Conservation (phyloP, 148 eudicot genomes). For the Heliamphora exappendiculata region DNA sequence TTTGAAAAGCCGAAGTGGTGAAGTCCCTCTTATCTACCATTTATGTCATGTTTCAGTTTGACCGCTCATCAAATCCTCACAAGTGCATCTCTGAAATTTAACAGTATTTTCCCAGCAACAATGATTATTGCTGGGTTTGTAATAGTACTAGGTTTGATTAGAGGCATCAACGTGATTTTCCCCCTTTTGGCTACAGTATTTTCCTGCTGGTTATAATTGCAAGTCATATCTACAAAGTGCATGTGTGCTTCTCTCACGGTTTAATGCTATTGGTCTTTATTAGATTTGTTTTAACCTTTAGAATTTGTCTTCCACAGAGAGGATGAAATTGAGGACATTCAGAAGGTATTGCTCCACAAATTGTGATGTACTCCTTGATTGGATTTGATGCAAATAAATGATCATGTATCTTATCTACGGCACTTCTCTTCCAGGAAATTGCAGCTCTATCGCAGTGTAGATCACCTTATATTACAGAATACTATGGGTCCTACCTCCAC, state of each 20-base stretch:
- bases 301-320: conserved; percentile 44
- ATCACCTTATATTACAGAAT: conserved; percentile 86
- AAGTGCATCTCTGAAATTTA: neutral
- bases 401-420: conserved; percentile 6
- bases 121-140: no score
- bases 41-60: neutral
- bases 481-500: conserved; percentile 77
- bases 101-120: neutral
- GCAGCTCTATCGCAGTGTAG: conserved; percentile 86
- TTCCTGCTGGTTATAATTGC: neutral
- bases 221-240: neutral
- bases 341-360: conserved; percentile 44
- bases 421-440: conserved; percentile 59
- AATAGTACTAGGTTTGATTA: neutral
- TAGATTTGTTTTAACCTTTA: neutral
- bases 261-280: neutral
- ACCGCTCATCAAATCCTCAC: no score
- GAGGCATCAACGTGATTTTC: neutral
- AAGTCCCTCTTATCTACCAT: neutral
- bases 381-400: neutral
- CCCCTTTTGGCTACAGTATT: neutral
- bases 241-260: neutral
- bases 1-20: neutral
- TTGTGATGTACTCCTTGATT: conserved; percentile 6
- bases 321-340: conserved; percentile 95